Evolutionary conservation across 78 protist genomes (phyloP).

Genomic region (Thecamonas trahens): DNA sequence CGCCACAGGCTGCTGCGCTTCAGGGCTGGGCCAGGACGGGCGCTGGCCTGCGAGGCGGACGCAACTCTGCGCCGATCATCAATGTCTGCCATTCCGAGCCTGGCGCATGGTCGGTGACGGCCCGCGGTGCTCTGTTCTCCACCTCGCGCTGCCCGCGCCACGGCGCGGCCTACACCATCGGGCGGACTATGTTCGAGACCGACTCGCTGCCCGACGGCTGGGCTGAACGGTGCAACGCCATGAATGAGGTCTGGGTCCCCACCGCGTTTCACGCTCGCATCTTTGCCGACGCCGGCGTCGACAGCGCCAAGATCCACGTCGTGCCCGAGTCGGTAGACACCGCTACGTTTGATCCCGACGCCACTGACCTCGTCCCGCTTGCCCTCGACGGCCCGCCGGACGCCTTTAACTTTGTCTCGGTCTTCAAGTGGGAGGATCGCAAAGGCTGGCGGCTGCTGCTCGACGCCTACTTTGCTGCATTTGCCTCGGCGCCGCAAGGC

Average conservation of each 20-base stretch:
- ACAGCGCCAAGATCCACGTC: neutral
- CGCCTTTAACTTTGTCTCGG: conserved; percentile 8
- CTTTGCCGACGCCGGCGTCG: neutral
- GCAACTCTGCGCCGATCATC: neutral
- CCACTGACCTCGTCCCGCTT: neutral
- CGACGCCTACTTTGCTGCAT: conserved; percentile 9
- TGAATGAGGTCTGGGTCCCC: conserved; percentile 13
- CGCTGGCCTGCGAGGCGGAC: too few relatives aligned
- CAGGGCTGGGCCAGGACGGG: too few relatives aligned
- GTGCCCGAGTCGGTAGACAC: conserved; percentile 1
- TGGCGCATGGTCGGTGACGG: conserved; percentile 6
- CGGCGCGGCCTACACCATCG: conserved; percentile 6
- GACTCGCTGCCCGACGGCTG: conserved; percentile 1
- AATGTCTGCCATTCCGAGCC: conserved; percentile 23
- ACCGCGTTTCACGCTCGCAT: neutral
- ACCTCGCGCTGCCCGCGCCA: conserved; percentile 2
- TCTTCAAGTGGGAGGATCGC: conserved; percentile 19
- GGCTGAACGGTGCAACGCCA: neutral
- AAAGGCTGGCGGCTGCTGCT: conserved; percentile 28
- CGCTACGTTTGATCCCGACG: neutral
- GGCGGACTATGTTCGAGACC: conserved; percentile 35
- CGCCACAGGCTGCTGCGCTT: too few relatives aligned
- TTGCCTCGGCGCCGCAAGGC: neutral
- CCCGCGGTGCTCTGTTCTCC: too few relatives aligned
- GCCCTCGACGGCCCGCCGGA: neutral